Evolutionary conservation across 2,329 filamentous ascomycete species (phyloP), one percentile per base, ranked within the genome.

Genomic region (Dothidotthia symphoricarpi): DNA sequence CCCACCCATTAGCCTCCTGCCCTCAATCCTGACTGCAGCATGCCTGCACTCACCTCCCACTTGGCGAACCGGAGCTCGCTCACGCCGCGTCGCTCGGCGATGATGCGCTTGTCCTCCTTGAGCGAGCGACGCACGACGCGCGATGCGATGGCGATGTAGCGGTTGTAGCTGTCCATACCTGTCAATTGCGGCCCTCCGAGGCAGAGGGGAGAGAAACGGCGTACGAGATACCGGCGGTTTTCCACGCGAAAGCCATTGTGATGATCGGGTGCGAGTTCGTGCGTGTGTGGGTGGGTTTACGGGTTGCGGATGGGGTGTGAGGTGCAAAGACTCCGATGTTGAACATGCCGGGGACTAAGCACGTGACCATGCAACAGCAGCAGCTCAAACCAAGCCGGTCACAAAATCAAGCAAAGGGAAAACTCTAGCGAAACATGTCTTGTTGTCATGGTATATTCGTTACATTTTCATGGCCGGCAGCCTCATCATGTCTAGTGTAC

Each of bases 191-290:
- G 29, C 25, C 45, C 43, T 43, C 31, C 28, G 45, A 57, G 47
- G 34, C 36, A 27, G 32, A 35, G 19, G 39, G 24, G 34, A 34
- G 19, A 31, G 16, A 36, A 22, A 45, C 15, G 33, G 79, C 88
- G 72, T 86, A 95, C 90, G 84, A 94, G 70, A 97, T 79, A 75
- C 93, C 93, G 71, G 93, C 88, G 69, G 90, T 82, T 86, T 96
- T 97, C 93, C 91, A 98, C 70, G 90, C 88, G 78, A 90, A 91
- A 75, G 86, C 79, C 93, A 97, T 98, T 76, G 81, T 88, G 81
- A 66, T 61, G 68, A 63, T 61, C 47, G 54, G 50, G 49, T 52
- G 51, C 30, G 57, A 49, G 31, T 54, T 54, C 34, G 51, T 47
- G 47, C 47, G 41, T 41, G 36, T 47, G 43, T 42, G 51, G 48